phyloP scores from a whole-genome alignment of 2,329 filamentous ascomycete species.

The Sporothrix curviconia region DNA sequence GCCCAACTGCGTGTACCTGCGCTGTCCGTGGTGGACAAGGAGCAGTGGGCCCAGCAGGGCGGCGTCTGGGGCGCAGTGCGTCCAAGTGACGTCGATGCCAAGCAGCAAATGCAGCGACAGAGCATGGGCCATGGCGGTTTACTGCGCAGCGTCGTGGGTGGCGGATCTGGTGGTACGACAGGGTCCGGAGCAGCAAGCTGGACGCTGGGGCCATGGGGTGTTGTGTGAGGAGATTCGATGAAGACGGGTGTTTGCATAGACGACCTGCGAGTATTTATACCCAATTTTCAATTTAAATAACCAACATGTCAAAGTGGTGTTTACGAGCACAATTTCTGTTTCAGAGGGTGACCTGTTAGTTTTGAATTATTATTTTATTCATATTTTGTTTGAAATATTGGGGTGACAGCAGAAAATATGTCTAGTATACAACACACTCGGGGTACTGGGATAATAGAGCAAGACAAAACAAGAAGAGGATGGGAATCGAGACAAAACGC shows the following conservation, averaged over 20 bases:
- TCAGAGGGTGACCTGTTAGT: no score
- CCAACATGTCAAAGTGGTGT: no score
- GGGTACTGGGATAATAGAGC: not conserved
- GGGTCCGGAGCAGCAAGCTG: slow-evolving; percentile 40
- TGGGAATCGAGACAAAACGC: not conserved
- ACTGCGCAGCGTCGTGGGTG: slow-evolving; percentile 33
- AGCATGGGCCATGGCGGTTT: slow-evolving; percentile 51
- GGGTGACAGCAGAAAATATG: no score
- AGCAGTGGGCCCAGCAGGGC: slow-evolving; percentile 64
- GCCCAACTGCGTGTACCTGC: slow-evolving; percentile 62
- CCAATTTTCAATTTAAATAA: no score
- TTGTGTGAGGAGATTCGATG: slow-evolving; percentile 37
- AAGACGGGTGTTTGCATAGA: no score
- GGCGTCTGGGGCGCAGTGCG: slow-evolving; percentile 52
- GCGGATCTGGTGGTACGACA: slow-evolving; percentile 28
- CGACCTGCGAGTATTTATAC: no score
- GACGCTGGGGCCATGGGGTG: slow-evolving; percentile 58
- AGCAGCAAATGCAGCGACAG: slow-evolving; percentile 53
- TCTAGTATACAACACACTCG: not conserved
- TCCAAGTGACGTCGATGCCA: slow-evolving; percentile 52
- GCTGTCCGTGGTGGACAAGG: slow-evolving; percentile 63
- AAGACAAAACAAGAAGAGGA: not conserved
- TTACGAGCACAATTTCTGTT: no score
- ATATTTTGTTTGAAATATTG: no score
- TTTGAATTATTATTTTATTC: no score